Percentiles rank a stretch among this genome's conserved stretches.
Conservation (phyloP, 1,284 basidiomycete species). For the Schizophyllum commune region DNA sequence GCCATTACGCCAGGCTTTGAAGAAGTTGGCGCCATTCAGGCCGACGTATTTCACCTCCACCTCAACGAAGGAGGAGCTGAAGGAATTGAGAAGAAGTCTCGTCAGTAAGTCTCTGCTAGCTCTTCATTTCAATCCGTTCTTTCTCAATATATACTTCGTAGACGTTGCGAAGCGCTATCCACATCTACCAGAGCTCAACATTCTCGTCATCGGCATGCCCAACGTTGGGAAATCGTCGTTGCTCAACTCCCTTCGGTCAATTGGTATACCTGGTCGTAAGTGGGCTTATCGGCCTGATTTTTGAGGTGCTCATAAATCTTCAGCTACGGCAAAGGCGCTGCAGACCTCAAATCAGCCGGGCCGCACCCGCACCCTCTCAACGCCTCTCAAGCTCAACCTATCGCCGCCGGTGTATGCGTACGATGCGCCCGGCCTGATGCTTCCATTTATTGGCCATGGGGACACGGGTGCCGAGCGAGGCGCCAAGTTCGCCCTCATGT, state of each 20-base stretch:
- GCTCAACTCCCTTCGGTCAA: constrained; percentile 84
- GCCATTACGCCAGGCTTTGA: constrained; percentile 69
- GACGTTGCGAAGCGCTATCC: constrained; percentile 64
- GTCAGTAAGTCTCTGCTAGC: constrained; percentile 49
- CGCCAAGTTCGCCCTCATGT: constrained; percentile 88
- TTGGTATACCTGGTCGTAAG: constrained; percentile 82
- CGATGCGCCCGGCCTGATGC: constrained; percentile 96
- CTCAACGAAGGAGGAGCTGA: constrained; percentile 57
- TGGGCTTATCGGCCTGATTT: constrained; percentile 13
- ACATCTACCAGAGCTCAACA: constrained; percentile 69
- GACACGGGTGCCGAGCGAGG: constrained; percentile 82
- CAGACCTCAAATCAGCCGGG: constrained; percentile 87
- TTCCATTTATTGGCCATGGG: constrained; percentile 89
- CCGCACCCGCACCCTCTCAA: constrained; percentile 78
- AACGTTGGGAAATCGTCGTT: constrained; percentile 97
- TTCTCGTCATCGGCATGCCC: constrained; percentile 95
- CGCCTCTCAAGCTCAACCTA: constrained; percentile 71
- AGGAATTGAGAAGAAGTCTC: constrained; percentile 53
- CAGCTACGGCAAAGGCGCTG: constrained; percentile 65
- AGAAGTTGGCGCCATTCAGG: constrained; percentile 58
- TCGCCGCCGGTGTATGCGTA: constrained; percentile 87
- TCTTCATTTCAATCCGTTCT: constrained; percentile 3
- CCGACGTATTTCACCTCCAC: constrained; percentile 52
- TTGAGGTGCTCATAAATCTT: constrained; percentile 3
- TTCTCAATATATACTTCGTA: constrained; percentile 22